A percentile compares a stretch with the other conserved stretches of the same genome.
Evolutionary conservation across 2,329 filamentous ascomycete species (phyloP).

Genomic region (Xylariaceae sp.): DNA sequence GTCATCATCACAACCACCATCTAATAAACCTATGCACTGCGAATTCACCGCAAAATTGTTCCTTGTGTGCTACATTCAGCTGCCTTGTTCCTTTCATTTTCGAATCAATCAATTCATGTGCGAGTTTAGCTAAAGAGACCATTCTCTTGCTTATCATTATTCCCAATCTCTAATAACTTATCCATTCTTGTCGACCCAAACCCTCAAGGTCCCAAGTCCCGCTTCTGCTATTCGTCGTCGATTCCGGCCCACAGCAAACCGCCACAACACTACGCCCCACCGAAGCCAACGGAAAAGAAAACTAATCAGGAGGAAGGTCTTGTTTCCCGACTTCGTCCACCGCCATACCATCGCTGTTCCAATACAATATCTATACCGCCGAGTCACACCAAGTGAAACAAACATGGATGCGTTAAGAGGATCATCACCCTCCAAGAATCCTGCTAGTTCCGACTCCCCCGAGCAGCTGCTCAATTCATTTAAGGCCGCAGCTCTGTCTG

Average conservation of each 20-base stretch:
- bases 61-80: no score
- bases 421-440: conserved; percentile 35
- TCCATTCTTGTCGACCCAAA: conserved; percentile 8
- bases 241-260: conserved; percentile 28
- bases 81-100: no score
- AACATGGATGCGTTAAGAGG: conserved; percentile 36
- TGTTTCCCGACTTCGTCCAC: conserved; percentile 8
- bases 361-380: conserved; percentile 1
- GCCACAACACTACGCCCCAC: conserved; percentile 24
- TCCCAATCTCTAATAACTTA: conserved; percentile 3
- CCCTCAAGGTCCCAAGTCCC: conserved; percentile 20
- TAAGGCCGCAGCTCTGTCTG: conserved; percentile 87
- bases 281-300: conserved; percentile 29
- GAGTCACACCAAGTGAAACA: not conserved
- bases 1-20: no score
- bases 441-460: conserved; percentile 49
- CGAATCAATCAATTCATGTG: no score
- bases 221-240: conserved; percentile 18
- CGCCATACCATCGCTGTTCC: conserved; percentile 3
- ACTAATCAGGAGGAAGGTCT: conserved; percentile 10
- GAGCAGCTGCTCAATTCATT: conserved; percentile 83
- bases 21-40: no score
- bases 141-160: not conserved
- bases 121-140: no score
- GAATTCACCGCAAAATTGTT: no score